phyloP scores from a whole-genome alignment of 345 rosid species.

The Passiflora organensis region DNA sequence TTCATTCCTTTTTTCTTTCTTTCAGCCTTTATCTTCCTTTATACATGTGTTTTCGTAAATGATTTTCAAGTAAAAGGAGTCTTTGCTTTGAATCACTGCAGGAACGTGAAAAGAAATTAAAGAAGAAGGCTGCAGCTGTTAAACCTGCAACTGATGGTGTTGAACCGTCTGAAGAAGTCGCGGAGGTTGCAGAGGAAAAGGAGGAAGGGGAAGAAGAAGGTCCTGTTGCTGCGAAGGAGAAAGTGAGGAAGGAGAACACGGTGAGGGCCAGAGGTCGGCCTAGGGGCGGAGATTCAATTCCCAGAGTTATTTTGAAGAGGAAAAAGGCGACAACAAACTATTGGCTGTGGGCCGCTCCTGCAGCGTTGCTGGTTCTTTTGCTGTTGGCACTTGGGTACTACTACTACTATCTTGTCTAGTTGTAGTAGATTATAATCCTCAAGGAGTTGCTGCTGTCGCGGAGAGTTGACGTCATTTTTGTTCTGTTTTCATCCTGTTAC shows the following conservation, averaged over 20 bases:
- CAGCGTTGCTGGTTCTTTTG: constrained; percentile 41
- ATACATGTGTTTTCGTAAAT: neutral
- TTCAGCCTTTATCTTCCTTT: neutral
- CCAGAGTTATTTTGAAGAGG: constrained; percentile 65
- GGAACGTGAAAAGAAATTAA: constrained; percentile 87
- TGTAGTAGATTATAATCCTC: no score
- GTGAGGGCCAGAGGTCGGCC: constrained; percentile 47
- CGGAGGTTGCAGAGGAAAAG: constrained; percentile 56
- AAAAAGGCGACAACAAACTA: constrained; percentile 63
- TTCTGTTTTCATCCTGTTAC: constrained; percentile 20
- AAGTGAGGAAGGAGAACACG: constrained; percentile 38
- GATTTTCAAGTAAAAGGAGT: constrained; percentile 10
- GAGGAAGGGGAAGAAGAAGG: constrained; percentile 32
- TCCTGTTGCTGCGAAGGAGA: constrained; percentile 36
- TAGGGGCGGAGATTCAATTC: constrained; percentile 51
- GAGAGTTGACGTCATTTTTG: constrained; percentile 21
- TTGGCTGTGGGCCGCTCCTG: constrained; percentile 64
- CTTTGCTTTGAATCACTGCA: constrained; percentile 29
- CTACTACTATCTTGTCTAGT: constrained; percentile 41
- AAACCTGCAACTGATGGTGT: constrained; percentile 32
- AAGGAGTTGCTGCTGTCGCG: constrained; percentile 14
- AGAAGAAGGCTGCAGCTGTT: constrained; percentile 55
- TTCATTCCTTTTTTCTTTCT: neutral
- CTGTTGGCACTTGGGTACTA: constrained; percentile 46
- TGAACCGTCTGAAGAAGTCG: constrained; percentile 38